phyloP scores from a whole-genome alignment of 2,329 filamentous ascomycete genomes.

The Didymellaceae sp. region DNA sequence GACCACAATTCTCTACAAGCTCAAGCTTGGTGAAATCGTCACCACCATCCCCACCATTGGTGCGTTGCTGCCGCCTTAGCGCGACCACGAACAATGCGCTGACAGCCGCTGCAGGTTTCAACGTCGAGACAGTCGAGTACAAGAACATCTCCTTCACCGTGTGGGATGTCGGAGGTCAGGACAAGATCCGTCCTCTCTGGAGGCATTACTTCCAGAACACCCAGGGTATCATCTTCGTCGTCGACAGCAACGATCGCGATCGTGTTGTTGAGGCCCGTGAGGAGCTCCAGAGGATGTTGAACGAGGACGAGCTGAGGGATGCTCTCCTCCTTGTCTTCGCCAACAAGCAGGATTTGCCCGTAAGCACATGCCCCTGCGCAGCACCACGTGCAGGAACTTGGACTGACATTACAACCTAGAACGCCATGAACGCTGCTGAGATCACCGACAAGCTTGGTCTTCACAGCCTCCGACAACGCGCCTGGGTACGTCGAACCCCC shows the following conservation, averaged over 20 bases:
- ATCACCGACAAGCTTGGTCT: constrained; percentile 99
- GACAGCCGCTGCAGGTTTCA: constrained; percentile 69
- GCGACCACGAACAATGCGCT: constrained; percentile 26
- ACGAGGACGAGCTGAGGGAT: constrained; percentile 97
- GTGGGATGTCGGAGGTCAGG: constrained; percentile 98
- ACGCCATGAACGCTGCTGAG: constrained; percentile 99
- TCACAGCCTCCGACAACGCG: constrained; percentile 97
- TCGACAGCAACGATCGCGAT: constrained; percentile 90
- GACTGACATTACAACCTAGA: constrained; percentile 61
- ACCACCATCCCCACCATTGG: constrained; percentile 97
- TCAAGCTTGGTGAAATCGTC: constrained; percentile 97
- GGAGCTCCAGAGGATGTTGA: constrained; percentile 96
- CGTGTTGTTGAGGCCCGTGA: constrained; percentile 92
- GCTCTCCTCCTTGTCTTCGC: constrained; percentile 93
- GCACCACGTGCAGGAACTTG: neutral
- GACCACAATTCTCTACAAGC: constrained; percentile 96
- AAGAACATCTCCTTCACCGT: constrained; percentile 99
- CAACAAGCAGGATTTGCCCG: constrained; percentile 96
- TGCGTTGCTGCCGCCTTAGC: constrained; percentile 41
- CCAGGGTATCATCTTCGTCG: constrained; percentile 97
- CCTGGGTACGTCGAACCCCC: constrained; percentile 79
- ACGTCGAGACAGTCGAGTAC: constrained; percentile 98
- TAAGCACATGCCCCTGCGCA: constrained; percentile 55
- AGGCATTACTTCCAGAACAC: constrained; percentile 97
- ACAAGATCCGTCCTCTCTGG: constrained; percentile 98